These are phyloP conservation scores for Colletotrichum shisoi DNA, from an alignment of 2,329 filamentous ascomycete species.

Conservation along the genomic window DNA sequence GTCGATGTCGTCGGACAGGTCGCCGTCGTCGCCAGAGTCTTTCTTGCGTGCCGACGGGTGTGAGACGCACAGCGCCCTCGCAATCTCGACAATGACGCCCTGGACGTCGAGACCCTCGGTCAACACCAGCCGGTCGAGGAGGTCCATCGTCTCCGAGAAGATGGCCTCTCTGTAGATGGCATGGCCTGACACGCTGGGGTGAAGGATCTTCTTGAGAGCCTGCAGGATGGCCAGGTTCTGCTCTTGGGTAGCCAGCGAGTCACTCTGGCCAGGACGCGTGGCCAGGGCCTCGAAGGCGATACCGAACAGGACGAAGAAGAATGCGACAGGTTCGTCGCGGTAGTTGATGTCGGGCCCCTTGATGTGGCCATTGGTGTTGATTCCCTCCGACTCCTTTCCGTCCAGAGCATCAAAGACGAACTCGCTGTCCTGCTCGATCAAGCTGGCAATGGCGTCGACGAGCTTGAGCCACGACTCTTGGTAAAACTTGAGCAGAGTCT, in stretches of 20 bases:
- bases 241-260: constrained; percentile 74
- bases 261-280: constrained; percentile 72
- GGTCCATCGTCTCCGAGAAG: constrained; percentile 96
- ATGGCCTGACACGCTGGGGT: constrained; percentile 92
- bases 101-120: constrained; percentile 92
- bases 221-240: constrained; percentile 88
- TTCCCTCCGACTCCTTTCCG: constrained; percentile 71
- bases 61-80: constrained; percentile 84
- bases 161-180: constrained; percentile 96
- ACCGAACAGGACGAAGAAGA: constrained; percentile 98
- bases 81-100: constrained; percentile 91
- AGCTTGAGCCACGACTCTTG: constrained; percentile 97
- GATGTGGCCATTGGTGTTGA: constrained; percentile 58
- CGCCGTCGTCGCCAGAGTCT: constrained; percentile 72
- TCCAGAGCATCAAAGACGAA: constrained; percentile 98
- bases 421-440: constrained; percentile 97
- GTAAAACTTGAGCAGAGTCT: constrained; percentile 93
- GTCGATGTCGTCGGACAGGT: constrained; percentile 95
- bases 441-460: constrained; percentile 94
- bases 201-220: constrained; percentile 92
- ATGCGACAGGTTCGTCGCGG: constrained; percentile 94
- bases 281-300: constrained; percentile 95
- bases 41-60: constrained; percentile 85
- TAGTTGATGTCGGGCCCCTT: constrained; percentile 91
- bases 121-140: constrained; percentile 88